Evolutionary conservation across 106 monocot genomes (phyloP), one percentile per base, ranked within the genome.

Genomic region (Hemerocallis citrina): DNA sequence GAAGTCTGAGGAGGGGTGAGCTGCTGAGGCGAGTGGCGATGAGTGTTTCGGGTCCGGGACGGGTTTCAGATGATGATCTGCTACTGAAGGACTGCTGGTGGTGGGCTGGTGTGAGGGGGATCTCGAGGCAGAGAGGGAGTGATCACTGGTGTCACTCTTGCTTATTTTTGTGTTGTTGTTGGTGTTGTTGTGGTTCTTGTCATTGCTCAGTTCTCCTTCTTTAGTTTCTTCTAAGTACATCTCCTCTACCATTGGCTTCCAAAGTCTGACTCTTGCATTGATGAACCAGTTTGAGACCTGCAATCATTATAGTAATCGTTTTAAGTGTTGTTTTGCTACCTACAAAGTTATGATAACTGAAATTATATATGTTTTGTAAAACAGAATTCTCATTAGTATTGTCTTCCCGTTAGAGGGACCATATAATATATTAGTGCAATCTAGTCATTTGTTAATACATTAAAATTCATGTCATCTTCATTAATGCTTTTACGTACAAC

Each of bases 181-280:
- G 45, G 16, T 19, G 0, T 0, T 3, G 24, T 41, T 60, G 42
- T 71, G 77, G 44, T 58, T 55, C 17, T 11, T 20, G 45, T 29
- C 22, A 1, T 71, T 81, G 44, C 47, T 55, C 17, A 5, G 32
- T 22, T 72, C 81, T 28, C 72, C 71, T 10, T 77, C 74, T 60
- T 87, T 87, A 12, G 60, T 65, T 59, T 87, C 86, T 34, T 87
- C 86, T 62, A 70, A 15, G 73, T 87, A 87, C 86, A 87, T 87
- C 57, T 87, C 81, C 61, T 87, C 86, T 47, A 87, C 86, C 86
- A 87, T 87, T 44, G 86, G 86, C 75, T 87, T 87, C 86, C 86
- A 87, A 7, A 87, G 86, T 7, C 86, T 71, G 34, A 87, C 86
- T 48, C 86, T 65, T 3, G 86, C 86, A 52, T 87, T 87, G 45